These are phyloP conservation scores for Xylaria sp. DNA, from an alignment of 2,329 filamentous ascomycete genomes.

Conservation along the genomic window DNA sequence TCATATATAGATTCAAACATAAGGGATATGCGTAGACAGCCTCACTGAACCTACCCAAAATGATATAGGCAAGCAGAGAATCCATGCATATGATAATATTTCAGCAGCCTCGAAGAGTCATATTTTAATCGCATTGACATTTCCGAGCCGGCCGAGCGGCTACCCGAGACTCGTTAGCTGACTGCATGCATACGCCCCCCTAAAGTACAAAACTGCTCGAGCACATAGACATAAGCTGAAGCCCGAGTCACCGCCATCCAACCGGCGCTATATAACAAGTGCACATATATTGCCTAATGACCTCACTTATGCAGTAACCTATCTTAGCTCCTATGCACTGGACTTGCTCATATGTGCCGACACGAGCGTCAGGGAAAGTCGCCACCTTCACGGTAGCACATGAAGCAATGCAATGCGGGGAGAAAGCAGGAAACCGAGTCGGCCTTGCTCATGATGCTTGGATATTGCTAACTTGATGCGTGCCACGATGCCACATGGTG, in stretches of 20 bases:
- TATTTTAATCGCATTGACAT: background rate
- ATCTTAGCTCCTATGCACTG: background rate
- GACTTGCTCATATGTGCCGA: background rate
- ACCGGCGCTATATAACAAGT: conserved; percentile 6
- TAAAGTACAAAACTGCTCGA: conserved; percentile 20
- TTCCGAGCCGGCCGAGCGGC: conserved; percentile 5
- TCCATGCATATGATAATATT: background rate
- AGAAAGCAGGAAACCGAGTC: background rate
- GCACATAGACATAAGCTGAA: conserved; percentile 3
- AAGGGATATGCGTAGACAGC: background rate
- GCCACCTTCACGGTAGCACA: background rate
- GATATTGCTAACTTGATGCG: conserved; percentile 4
- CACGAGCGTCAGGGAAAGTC: background rate
- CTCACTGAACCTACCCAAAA: background rate
- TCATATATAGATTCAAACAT: background rate
- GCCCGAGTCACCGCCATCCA: conserved; percentile 12
- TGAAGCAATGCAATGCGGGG: conserved; percentile 5
- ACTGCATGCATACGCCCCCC: conserved; percentile 30
- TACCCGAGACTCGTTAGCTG: conserved; percentile 19
- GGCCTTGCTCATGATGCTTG: conserved; percentile 3
- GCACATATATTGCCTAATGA: background rate
- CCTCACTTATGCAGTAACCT: conserved; percentile 5
- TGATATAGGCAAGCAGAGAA: background rate
- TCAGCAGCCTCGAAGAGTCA: conserved; percentile 4
- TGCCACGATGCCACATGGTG: conserved; percentile 23